phyloP scores from a whole-genome alignment of 148 eudicot species.

The Camellia lanceoleosa region DNA sequence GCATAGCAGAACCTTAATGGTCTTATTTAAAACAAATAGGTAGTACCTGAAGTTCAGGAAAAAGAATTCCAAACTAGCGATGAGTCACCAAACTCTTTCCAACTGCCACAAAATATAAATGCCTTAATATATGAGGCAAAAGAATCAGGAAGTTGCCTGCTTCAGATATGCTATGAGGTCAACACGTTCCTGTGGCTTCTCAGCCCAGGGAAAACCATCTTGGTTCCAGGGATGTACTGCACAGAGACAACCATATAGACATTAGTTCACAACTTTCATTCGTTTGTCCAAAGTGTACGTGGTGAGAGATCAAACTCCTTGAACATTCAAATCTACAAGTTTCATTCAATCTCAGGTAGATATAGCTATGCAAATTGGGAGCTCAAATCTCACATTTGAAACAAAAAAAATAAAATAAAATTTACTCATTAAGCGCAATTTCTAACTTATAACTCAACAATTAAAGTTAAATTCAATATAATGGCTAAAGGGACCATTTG shows the following conservation, averaged over 20 bases:
- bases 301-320: neutral
- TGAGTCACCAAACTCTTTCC: constrained; percentile 3
- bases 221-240: constrained; percentile 89
- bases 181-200: constrained; percentile 77
- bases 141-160: constrained; percentile 45
- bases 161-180: constrained; percentile 81
- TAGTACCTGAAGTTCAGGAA: neutral
- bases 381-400: too few relatives aligned
- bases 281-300: neutral
- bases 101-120: neutral
- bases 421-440: too few relatives aligned
- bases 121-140: neutral
- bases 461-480: too few relatives aligned
- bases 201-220: constrained; percentile 88
- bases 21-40: neutral
- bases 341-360: too few relatives aligned
- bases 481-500: too few relatives aligned
- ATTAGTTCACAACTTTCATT: neutral
- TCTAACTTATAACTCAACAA: too few relatives aligned
- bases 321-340: too few relatives aligned
- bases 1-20: neutral
- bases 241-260: neutral
- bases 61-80: constrained; percentile 15
- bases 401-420: too few relatives aligned
- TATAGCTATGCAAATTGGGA: too few relatives aligned